Conservation (phyloP, 768 basidiomycete genomes). For the Mycena olivaceomarginata region DNA sequence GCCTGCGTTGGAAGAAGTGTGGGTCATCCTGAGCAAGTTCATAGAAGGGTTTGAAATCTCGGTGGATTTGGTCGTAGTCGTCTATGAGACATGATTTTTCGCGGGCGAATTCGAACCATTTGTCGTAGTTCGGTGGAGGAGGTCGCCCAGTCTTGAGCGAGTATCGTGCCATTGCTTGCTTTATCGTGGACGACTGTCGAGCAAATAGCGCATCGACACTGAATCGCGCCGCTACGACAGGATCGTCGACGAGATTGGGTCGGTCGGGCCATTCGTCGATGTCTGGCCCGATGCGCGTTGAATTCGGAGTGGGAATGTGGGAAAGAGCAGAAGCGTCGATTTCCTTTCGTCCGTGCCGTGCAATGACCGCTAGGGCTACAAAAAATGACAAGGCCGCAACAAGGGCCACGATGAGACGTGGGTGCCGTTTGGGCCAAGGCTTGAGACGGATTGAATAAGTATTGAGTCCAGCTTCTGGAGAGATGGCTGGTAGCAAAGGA, state of each 20-base stretch:
- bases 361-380: neutral
- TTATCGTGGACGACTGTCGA: constrained; percentile 16
- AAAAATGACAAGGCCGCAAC: neutral
- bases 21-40: constrained; percentile 29
- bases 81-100: constrained; percentile 38
- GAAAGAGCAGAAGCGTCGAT: neutral
- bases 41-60: constrained; percentile 34
- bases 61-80: constrained; percentile 32
- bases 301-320: too few species aligned
- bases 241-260: neutral
- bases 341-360: neutral
- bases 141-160: constrained; percentile 16
- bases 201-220: constrained; percentile 26
- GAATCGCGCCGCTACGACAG: constrained; percentile 4
- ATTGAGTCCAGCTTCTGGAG: neutral
- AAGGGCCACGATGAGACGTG: neutral
- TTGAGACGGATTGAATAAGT: neutral
- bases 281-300: too few species aligned
- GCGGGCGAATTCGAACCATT: constrained; percentile 32
- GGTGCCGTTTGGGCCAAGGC: constrained; percentile 7
- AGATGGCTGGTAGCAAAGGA: neutral
- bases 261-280: neutral
- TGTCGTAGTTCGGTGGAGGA: constrained; percentile 32
- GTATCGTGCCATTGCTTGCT: constrained; percentile 22
- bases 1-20: constrained; percentile 12